Base-by-base conservation (phyloP, 805 yeast species). In the Wickerhamomyces rabaulensis region DNA sequence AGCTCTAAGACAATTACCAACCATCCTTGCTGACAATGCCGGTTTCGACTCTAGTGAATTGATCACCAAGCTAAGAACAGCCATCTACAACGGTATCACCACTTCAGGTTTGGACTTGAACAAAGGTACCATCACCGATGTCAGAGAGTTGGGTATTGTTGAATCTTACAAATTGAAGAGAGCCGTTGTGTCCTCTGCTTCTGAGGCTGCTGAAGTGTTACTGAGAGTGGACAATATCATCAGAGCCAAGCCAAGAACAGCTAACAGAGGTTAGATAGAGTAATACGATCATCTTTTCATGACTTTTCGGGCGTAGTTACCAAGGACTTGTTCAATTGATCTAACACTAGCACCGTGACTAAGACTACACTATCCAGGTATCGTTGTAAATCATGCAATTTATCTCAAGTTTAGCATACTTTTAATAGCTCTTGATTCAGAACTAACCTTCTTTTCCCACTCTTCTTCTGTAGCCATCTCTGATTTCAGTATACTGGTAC, bases 141-240 rank as follows among this genome's bases (percentile, higher is more conserved):
- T 94, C 95, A 80, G 96, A 66, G 94, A 90, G 52, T 68, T 84
- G 56, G 99, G 98, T 20, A 79, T 92, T 56, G 90, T 94, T 44
- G 99, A 94, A 70, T 83, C 95, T 53, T 94, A 77, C 69, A 92
- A 91, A 69, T 77, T 94, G 66, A 94, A 94, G 71, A 76, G 80
- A 53, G 96, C 97, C 2, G 99, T 95, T 15, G 97, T 94, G 16
- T 79, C 90, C 13, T 84, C 95, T 41, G 98, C 99, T 6, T 76
- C 96, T n/a, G 99, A 94, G 71, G 99, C 99, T 27, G 95, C 98
- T 6, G 98, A 94, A 71, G 91, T 94, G 41, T 76, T 94, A 55
- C 71, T 94, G 60, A 82, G 99, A 64, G 99, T 94, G 39, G 99
- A 94, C 65, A 92, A 94, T 67, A 94, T 94, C 55, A 88, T 94